Evolutionary conservation across 805 yeast genomes (phyloP), one percentile per base, ranked within the genome.

Genomic region (Metschnikowia vanudenii): DNA sequence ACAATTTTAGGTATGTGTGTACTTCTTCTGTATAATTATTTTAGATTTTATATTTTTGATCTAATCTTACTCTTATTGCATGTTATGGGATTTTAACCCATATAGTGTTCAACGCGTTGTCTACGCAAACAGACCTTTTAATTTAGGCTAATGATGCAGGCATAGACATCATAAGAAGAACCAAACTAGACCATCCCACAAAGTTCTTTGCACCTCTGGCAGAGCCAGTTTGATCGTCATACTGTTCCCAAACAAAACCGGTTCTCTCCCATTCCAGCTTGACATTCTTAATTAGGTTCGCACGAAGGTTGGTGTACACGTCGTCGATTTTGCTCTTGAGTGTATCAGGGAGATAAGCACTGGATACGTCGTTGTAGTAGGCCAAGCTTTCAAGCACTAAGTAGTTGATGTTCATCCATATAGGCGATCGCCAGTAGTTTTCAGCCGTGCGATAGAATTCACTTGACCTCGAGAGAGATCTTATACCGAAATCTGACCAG

Each of bases 391-490:
- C 94, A 36, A 94, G 70, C 4, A 84, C 73, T 64, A 94, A 69
- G 60, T 89, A 92, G 69, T 94, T 94, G 59, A 94, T 86, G 63
- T 90, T 87, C 56, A 90, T 73, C 98, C 98, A 94, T 22, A 94
- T 75, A 16, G 95, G 88, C 1, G 97, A 94, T 52, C 96, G 79
- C 99, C 99, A 94, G 69, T 94, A 94, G 65, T 92, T 84, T 60
- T 94, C 99, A 7, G 77, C 92, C 0, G 83, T 79, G 45, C 85
- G 85, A 67, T 85, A 94, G 48, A 60, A 68, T 17, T 69, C 69
- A 56, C 87, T 91, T 4, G 73, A 56, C 57, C 80, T 81, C 0
- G 96, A 86, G 31, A 94, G 69, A 0, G 96, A 86, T 52, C 96
- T 74, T 31, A 94, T 71, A 12, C 99, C 99, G 55, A 62, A 89